Percentiles rank a stretch among this genome's conserved stretches.
Conservation (phyloP, 2,329 filamentous ascomycete species). For the Colletotrichum trifolii region DNA sequence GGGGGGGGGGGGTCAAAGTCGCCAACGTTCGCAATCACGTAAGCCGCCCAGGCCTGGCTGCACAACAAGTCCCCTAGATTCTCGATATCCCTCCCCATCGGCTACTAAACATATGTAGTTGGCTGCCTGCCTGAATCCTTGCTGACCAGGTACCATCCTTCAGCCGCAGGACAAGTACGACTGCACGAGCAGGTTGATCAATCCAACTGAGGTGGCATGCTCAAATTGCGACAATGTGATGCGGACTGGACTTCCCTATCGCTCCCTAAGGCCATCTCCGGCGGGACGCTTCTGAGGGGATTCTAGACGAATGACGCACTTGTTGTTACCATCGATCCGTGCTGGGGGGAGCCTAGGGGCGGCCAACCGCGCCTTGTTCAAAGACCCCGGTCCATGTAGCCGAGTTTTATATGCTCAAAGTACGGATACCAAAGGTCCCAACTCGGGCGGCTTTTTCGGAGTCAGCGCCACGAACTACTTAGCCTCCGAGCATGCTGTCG, state of each 20-base stretch:
- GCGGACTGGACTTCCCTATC: conserved; percentile 21
- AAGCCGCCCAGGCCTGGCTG: no score
- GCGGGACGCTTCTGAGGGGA: conserved; percentile 16
- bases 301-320: conserved; percentile 22
- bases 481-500: conserved; percentile 5
- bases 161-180: background rate
- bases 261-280: conserved; percentile 23
- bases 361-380: conserved; percentile 28
- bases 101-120: conserved; percentile 1
- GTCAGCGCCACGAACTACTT: conserved; percentile 13
- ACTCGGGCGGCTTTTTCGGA: conserved; percentile 27
- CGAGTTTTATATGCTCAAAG: background rate
- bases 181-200: background rate
- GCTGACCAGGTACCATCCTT: background rate
- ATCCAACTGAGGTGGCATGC: background rate
- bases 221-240: background rate
- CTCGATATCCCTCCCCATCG: background rate
- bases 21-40: no score
- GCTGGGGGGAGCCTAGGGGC: conserved; percentile 9
- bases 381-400: conserved; percentile 24
- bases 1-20: no score
- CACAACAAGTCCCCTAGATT: no score
- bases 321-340: conserved; percentile 16
- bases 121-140: conserved; percentile 5
- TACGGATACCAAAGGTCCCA: conserved; percentile 4